Evolutionary conservation across 2,329 filamentous ascomycete genomes (phyloP), one percentile per base, ranked within the genome.

Genomic region (Fusarium solani-melongenae): DNA sequence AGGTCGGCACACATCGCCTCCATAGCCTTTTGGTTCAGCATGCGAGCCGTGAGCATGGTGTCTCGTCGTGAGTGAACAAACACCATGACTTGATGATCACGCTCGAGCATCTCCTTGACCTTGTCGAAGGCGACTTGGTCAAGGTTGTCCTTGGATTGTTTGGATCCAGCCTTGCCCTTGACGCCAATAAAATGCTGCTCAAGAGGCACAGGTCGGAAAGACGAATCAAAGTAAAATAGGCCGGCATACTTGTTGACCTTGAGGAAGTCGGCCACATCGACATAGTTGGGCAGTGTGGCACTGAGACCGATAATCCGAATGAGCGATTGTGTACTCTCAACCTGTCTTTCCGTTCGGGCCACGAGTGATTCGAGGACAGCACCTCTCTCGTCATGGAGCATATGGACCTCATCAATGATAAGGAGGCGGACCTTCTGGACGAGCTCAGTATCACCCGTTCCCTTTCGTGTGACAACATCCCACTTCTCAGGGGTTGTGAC

Each of bases 401-500:
- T 99, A 80, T 99, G 96, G 1, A 99, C 96, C 84, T 99, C 96
- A 82, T 99, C 96, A 71, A 99, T 98, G 78, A 99, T 98, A 69
- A 99, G 88, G 2, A 99, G 87, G 12, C 96, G 91, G 27, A 99
- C 96, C 81, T 99, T 99, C 78, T 99, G 96, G 15, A 99, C 97
- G 4, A 99, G 89, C 80, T 98, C 96, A 0, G 96, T 98, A 80
- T 99, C 96, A 17, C 97, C 96, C 1, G 95, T 98, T 65, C 96
- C 97, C 83, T 98, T 99, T 70, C 96, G 90, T 4, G 96, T 99
- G 6, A 99, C 94, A 1, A 99, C 96, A 81, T 99, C 96, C 97
- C 97, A 99, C 83, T 99, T 99, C 84, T 99, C 96, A 38, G 96
- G 96, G 1, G 96, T 99, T 0, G 97, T 99, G 58, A 99, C 96